Conservation (phyloP, 345 rosid genomes). For the Pistacia vera region DNA sequence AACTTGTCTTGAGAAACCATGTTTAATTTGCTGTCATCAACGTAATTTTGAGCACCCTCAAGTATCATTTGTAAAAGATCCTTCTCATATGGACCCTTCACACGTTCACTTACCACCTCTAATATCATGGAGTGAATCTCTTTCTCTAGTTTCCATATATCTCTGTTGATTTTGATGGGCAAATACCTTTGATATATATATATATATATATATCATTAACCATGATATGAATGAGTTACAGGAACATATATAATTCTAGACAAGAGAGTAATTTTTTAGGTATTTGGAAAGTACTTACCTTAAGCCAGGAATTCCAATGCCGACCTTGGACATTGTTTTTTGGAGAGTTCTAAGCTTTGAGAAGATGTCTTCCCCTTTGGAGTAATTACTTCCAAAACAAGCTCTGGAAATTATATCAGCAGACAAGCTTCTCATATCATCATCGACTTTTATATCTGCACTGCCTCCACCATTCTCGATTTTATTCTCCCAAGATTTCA, state of each 20-base stretch:
- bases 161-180: constrained; percentile 36
- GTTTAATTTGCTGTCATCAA: constrained; percentile 5
- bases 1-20: constrained; percentile 27
- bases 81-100: constrained; percentile 17
- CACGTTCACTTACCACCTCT: constrained; percentile 29
- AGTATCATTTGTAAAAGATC: constrained; percentile 47
- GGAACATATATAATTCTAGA: too few relatives aligned
- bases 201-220: too few relatives aligned
- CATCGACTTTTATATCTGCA: constrained; percentile 27
- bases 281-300: constrained; percentile 24
- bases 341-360: constrained; percentile 42
- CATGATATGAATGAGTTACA: too few relatives aligned
- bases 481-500: constrained; percentile 40
- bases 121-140: constrained; percentile 31
- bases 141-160: constrained; percentile 44
- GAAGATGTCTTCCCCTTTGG: constrained; percentile 47
- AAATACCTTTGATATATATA: constrained; percentile 25
- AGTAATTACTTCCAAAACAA: constrained; percentile 53
- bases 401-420: constrained; percentile 52
- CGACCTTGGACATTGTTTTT: constrained; percentile 23
- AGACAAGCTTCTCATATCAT: constrained; percentile 43
- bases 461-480: constrained; percentile 18
- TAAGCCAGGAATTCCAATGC: constrained; percentile 31
- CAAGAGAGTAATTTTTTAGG: neutral
- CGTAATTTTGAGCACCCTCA: constrained; percentile 24